Percentiles rank a stretch among this genome's conserved stretches.
These are phyloP conservation scores for Echinosphaeria canescens DNA, from an alignment of 2,329 filamentous ascomycete genomes.

Conservation along the genomic window DNA sequence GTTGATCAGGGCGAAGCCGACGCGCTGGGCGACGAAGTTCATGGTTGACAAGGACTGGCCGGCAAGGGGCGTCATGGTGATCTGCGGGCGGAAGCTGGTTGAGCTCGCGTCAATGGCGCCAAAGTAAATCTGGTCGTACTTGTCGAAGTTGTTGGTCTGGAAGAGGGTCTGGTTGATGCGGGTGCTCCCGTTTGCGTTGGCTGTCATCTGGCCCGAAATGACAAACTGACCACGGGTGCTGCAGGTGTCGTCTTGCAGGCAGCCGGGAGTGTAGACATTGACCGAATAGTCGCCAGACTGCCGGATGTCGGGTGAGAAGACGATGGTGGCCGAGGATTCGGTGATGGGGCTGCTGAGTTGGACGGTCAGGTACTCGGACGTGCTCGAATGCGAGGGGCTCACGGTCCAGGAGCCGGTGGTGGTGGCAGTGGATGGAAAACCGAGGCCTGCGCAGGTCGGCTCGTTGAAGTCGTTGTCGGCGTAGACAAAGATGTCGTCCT, in stretches of 20 bases:
- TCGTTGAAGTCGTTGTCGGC: slow-evolving; percentile 80
- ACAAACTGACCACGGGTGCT: slow-evolving; percentile 58
- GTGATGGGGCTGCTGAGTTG: slow-evolving; percentile 32
- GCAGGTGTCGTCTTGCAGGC: slow-evolving; percentile 60
- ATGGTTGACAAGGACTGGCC: slow-evolving; percentile 39
- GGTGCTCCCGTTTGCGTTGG: slow-evolving; percentile 15
- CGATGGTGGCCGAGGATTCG: slow-evolving; percentile 41
- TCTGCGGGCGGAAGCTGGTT: slow-evolving; percentile 51
- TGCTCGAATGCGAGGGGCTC: slow-evolving; percentile 44
- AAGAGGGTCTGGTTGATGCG: slow-evolving; percentile 42
- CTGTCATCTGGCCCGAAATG: slow-evolving; percentile 50
- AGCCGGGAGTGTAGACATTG: slow-evolving; percentile 83
- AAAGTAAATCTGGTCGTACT: slow-evolving; percentile 83
- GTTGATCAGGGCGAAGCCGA: slow-evolving; percentile 55
- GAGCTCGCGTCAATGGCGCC: slow-evolving; percentile 63
- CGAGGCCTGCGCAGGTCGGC: slow-evolving; percentile 49
- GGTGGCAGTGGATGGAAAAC: slow-evolving; percentile 43
- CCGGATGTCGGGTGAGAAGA: slow-evolving; percentile 66
- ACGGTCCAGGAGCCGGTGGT: slow-evolving; percentile 53
- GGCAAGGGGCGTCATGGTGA: slow-evolving; percentile 52
- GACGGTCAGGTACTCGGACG: slow-evolving; percentile 57
- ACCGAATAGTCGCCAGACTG: slow-evolving; percentile 85
- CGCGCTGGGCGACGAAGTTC: slow-evolving; percentile 73
- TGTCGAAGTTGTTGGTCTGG: slow-evolving; percentile 92
- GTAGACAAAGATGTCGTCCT: slow-evolving; percentile 69